A percentile compares a stretch with the other conserved stretches of the same genome.
Conservation (phyloP, 257 asterid species). For the Penstemon eatonii region DNA sequence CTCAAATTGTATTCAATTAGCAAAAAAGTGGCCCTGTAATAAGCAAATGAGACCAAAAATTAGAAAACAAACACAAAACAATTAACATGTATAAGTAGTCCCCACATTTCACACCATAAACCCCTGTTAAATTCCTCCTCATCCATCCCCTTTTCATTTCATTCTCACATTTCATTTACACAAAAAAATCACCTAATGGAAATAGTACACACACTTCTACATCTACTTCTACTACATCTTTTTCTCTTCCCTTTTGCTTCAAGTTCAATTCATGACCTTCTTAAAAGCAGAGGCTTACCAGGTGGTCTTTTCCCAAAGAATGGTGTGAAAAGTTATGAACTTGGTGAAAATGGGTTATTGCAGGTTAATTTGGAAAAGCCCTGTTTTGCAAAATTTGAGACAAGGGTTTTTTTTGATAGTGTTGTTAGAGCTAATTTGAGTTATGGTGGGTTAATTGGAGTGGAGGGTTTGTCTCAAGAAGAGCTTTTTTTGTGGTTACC, state of each 20-base stretch:
- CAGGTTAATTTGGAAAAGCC: constrained; percentile 69
- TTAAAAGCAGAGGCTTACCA: constrained; percentile 71
- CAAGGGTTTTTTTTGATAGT: constrained; percentile 63
- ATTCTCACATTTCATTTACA: constrained; percentile 29
- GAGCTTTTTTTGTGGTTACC: constrained; percentile 92
- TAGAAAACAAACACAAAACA: constrained; percentile 13
- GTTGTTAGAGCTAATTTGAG: constrained; percentile 79
- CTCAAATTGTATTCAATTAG: constrained; percentile 16
- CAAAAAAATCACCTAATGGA: not conserved
- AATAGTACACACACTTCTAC: constrained; percentile 23
- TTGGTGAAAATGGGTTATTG: constrained; percentile 54
- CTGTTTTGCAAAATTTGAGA: constrained; percentile 77
- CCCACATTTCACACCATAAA: constrained; percentile 43
- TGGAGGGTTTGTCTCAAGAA: constrained; percentile 78
- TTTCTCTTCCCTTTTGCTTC: constrained; percentile 27
- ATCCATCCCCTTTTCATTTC: constrained; percentile 27
- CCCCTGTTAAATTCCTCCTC: constrained; percentile 33
- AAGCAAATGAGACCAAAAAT: constrained; percentile 24
- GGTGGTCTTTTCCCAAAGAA: constrained; percentile 81
- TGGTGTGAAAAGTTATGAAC: constrained; percentile 58
- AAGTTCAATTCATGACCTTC: constrained; percentile 60
- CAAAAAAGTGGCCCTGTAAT: not conserved
- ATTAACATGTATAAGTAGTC: constrained; percentile 23
- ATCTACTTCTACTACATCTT: constrained; percentile 31
- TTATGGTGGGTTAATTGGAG: constrained; percentile 77